phyloP scores from a whole-genome alignment of 495 filamentous ascomycete genomes.

The Chaetomium tenue region DNA sequence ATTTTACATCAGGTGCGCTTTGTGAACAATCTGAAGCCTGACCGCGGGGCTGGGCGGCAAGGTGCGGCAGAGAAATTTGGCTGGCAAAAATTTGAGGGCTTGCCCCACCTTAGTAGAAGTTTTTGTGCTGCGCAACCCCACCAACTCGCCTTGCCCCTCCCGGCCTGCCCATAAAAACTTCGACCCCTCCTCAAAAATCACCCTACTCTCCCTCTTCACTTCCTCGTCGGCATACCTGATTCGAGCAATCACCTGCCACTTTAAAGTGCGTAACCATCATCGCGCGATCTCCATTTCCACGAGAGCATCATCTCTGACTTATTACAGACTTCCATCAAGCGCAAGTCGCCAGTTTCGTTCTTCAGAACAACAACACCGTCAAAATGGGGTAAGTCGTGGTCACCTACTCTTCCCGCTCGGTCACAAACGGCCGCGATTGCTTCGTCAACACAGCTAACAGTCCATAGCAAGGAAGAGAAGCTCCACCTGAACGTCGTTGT shows the following conservation, averaged over 20 bases:
- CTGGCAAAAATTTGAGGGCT: slow-evolving; percentile 29
- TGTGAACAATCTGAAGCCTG: slow-evolving; percentile 19
- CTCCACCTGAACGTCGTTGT: slow-evolving; percentile 96
- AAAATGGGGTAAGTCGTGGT: slow-evolving; percentile 37
- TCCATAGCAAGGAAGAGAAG: slow-evolving; percentile 75
- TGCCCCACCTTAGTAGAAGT: slow-evolving; percentile 30
- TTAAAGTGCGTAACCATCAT: slow-evolving; percentile 25
- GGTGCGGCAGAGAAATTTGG: slow-evolving; percentile 27
- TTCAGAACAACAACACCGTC: slow-evolving; percentile 25
- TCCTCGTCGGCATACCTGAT: slow-evolving; percentile 42
- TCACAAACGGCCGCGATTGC: background rate
- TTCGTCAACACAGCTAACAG: slow-evolving; percentile 26
- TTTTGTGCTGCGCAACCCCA: slow-evolving; percentile 32
- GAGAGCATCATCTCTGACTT: slow-evolving; percentile 22
- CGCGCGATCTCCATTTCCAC: slow-evolving; percentile 3
- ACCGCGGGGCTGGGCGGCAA: slow-evolving; percentile 26
- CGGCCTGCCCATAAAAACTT: slow-evolving; percentile 33
- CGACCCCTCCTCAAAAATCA: slow-evolving; percentile 32
- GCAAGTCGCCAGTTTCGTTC: slow-evolving; percentile 28
- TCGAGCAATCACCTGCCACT: slow-evolving; percentile 41
- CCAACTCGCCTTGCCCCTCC: slow-evolving; percentile 31
- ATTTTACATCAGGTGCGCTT: no score
- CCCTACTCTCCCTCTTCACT: slow-evolving; percentile 31
- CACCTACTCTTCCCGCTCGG: background rate
- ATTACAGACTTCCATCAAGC: slow-evolving; percentile 21